Evolutionary conservation across 768 basidiomycete species (phyloP).

Genomic region (Russula vinacea): DNA sequence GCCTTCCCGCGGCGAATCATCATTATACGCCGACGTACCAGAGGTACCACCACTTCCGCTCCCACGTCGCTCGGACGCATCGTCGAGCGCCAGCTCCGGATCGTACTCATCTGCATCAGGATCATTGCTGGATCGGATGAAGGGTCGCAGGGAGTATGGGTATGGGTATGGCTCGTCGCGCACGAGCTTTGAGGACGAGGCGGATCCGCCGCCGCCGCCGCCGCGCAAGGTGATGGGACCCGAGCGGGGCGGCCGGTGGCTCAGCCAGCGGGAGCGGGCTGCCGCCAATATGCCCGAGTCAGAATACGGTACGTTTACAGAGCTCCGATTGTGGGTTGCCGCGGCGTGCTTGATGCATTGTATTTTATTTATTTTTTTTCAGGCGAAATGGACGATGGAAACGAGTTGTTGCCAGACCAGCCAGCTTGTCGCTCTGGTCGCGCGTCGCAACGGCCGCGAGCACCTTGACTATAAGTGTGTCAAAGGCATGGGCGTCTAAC

Average conservation of each 20-base stretch:
- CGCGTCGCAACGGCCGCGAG: slow-evolving; percentile 54
- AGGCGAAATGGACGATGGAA: slow-evolving; percentile 15
- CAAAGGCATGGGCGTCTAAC: slow-evolving; percentile 50
- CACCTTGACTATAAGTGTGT: slow-evolving; percentile 53
- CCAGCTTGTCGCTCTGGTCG: slow-evolving; percentile 50
- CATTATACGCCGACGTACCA: slow-evolving; percentile 1
- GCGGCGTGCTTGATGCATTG: slow-evolving; percentile 24
- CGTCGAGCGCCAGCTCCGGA: slow-evolving; percentile 33
- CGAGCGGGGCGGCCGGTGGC: slow-evolving; percentile 1
- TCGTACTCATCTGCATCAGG: slow-evolving; percentile 31
- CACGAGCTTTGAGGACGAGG: slow-evolving; percentile 46
- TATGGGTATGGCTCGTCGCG: slow-evolving; percentile 36
- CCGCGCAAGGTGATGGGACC: background rate
- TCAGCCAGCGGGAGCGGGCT: slow-evolving; percentile 4
- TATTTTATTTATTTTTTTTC: background rate
- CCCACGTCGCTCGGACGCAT: slow-evolving; percentile 17
- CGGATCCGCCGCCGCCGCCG: slow-evolving; percentile 18
- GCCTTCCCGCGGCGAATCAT: slow-evolving; percentile 10
- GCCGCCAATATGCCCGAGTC: background rate
- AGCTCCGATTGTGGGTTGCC: background rate
- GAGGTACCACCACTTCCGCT: slow-evolving; percentile 30
- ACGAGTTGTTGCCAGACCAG: slow-evolving; percentile 2
- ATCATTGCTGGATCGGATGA: slow-evolving; percentile 38
- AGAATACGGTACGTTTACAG: slow-evolving; percentile 9
- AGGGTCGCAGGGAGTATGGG: slow-evolving; percentile 33